Conservation (phyloP, 2,329 filamentous ascomycete species). For the Ilyonectria mors-panacis region DNA sequence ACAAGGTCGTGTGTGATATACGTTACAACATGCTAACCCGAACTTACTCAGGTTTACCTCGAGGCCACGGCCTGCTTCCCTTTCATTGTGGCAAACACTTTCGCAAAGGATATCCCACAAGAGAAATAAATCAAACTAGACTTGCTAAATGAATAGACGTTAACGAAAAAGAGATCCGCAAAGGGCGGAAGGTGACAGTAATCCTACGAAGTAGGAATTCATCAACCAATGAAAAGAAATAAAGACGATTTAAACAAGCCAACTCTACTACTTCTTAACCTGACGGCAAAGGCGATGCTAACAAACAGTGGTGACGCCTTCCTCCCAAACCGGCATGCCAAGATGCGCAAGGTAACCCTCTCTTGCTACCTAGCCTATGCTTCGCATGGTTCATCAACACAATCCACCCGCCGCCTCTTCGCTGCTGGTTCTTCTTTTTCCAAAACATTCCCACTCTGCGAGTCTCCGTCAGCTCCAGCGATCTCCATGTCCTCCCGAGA, state of each 20-base stretch:
- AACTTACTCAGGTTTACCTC: conserved; percentile 67
- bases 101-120: conserved; percentile 67
- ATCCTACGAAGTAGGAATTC: background rate
- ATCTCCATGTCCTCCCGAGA: background rate
- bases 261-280: too few relatives aligned
- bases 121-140: conserved; percentile 27
- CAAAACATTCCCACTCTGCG: background rate
- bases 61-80: conserved; percentile 77
- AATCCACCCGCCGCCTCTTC: conserved; percentile 1
- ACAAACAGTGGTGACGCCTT: background rate
- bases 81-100: conserved; percentile 77
- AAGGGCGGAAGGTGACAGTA: background rate
- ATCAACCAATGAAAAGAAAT: background rate
- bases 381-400: background rate
- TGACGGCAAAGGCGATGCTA: background rate
- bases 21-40: conserved; percentile 14
- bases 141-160: background rate
- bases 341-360: background rate
- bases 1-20: background rate
- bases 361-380: background rate
- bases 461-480: background rate
- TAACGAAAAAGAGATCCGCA: background rate
- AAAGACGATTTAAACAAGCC: background rate
- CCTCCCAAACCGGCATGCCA: background rate
- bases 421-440: background rate